Evolutionary conservation across 352 stramenopile genomes (phyloP), one percentile per base, ranked within the genome.

Genomic region (Pythium insidiosum): DNA sequence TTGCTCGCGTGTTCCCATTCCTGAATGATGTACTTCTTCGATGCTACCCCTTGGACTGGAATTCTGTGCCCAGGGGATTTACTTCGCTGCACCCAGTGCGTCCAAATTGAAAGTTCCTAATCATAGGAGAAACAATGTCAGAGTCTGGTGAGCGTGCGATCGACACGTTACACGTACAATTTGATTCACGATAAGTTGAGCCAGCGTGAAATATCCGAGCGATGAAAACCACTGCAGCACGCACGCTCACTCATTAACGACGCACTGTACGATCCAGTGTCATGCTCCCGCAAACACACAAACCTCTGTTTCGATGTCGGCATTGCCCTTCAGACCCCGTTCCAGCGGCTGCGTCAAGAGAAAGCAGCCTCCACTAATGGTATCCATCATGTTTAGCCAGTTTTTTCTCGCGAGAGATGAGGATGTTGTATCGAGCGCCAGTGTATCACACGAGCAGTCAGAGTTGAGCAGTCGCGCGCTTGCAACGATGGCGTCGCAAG

Each of bases 141-240:
- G 57, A 15, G 66, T 61, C 3, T 61, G 47, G 56, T 93, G 73
- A 12, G 80, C 74, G 13, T 41, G 9, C 28, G 28, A 33, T 33
- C 28, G 28, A 33, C 11, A 5, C 40, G 13, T 20, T 46, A 15
- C 36, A 75, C 73, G 28, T 53, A 90, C 78, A 55, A 89, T 82
- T 38, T 86, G 75, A 51, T 88, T 87, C 24, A 78, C 65, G 24
- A 90, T 56, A 4, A 88, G 53, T 9, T 74, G 71, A 30, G 81
- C 60, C 2, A 90, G 34, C 7, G 71, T 70, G 26, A 84, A 84
- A 44, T 84, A 92, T 4, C 73, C 71, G 51, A 64, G 61, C 12
- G 53, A 29, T 13, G 65, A 51, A 10, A 89, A 63, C 80, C 80
- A 92, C 77, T 88, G 37, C 19, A 38, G 22, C 4, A 13, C 28